A percentile compares a stretch with the other conserved stretches of the same genome.
These are phyloP conservation scores for Samsoniella hepiali DNA, from an alignment of 2,329 filamentous ascomycete species.

Conservation along the genomic window DNA sequence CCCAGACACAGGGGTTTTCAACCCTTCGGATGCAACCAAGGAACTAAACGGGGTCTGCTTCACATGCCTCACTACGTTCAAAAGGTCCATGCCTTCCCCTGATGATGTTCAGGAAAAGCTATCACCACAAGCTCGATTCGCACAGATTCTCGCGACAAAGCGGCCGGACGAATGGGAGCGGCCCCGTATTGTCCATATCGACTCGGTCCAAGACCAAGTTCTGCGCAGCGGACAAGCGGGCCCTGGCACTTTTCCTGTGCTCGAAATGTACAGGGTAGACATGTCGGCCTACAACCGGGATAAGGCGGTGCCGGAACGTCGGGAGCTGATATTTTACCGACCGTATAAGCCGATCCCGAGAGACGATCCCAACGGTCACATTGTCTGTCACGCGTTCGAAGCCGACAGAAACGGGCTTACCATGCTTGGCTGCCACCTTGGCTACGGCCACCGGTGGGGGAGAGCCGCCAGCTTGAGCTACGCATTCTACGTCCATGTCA, in stretches of 20 bases:
- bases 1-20: conserved; percentile 36
- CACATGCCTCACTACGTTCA: conserved; percentile 52
- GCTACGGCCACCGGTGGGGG: conserved; percentile 41
- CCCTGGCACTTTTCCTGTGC: conserved; percentile 45
- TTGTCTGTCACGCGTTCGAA: conserved; percentile 48
- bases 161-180: conserved; percentile 42
- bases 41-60: conserved; percentile 45
- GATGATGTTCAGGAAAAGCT: conserved; percentile 37
- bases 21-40: conserved; percentile 36
- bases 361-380: conserved; percentile 43
- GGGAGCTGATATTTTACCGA: conserved; percentile 50
- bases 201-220: conserved; percentile 33
- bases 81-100: conserved; percentile 37
- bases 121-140: conserved; percentile 43
- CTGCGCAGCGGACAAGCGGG: conserved; percentile 33
- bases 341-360: conserved; percentile 41
- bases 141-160: conserved; percentile 36
- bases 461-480: conserved; percentile 48
- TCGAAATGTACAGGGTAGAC: conserved; percentile 55
- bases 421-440: conserved; percentile 49
- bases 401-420: conserved; percentile 54
- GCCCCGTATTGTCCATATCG: conserved; percentile 46
- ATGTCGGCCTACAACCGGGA: conserved; percentile 44
- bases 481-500: conserved; percentile 51
- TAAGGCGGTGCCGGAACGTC: conserved; percentile 41